Conservation (phyloP, 441 rosid species). For the Populus hybrid region DNA sequence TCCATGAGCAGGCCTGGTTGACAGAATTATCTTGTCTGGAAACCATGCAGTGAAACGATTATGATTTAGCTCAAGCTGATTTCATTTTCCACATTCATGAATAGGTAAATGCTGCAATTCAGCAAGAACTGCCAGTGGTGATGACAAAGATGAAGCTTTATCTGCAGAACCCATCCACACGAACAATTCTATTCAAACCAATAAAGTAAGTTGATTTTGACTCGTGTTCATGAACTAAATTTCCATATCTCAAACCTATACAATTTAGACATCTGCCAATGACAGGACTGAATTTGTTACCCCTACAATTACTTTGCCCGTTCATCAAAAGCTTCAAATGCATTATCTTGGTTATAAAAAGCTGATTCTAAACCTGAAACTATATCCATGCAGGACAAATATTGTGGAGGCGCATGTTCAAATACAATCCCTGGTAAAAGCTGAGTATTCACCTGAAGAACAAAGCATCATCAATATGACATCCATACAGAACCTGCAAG, state of each 20-base stretch:
- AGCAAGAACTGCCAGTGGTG: conserved; percentile 71
- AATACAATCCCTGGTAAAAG: conserved; percentile 59
- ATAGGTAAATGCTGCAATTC: conserved; percentile 76
- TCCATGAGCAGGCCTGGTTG: neutral
- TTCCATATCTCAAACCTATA: neutral
- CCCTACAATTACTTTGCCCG: neutral
- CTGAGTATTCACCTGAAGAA: conserved; percentile 77
- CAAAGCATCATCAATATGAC: conserved; percentile 62
- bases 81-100: conserved; percentile 18
- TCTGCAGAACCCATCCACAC: conserved; percentile 81
- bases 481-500: conserved; percentile 58
- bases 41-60: neutral
- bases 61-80: conserved; percentile 11
- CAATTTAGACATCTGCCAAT: neutral
- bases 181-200: conserved; percentile 92
- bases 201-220: conserved; percentile 60
- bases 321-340: neutral
- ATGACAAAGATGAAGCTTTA: conserved; percentile 90
- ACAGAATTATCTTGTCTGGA: neutral
- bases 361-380: neutral
- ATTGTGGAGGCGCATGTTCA: conserved; percentile 93
- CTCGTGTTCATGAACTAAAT: neutral
- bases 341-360: neutral
- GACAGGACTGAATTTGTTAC: neutral
- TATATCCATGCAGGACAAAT: conserved; percentile 64